Base-by-base conservation (phyloP, 139 green algal species). In the Diplosphaera chodatii region DNA sequence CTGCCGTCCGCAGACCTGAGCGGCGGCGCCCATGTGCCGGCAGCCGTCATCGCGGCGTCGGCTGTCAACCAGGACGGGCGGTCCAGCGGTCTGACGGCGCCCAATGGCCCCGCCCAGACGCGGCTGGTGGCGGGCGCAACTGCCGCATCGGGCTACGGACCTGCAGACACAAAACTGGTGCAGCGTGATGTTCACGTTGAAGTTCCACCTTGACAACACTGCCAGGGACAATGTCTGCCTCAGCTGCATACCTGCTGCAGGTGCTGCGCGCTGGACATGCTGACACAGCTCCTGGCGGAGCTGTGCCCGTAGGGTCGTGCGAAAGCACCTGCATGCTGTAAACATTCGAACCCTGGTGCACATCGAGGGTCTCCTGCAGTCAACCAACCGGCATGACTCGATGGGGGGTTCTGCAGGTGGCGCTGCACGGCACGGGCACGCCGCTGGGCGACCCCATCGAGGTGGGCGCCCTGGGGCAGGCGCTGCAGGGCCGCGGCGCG, bases 31-130 rank as follows among this genome's bases (percentile, higher is more conserved):
- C 16, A 31, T 73, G 64, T 32, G n/a, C 33, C 28, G 64, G 27
- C 82, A 78, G 0, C 64, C 2, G 28, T 91, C 41, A 62, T 95
- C 0, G 68, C 68, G 3, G 89, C 87, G 1, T 86, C 76, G 27
- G 80, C 90, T 0, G 89, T 96, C 27, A 97, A 97, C 77, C 90
- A 96, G 79, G 92, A 97, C 73, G 92, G 92, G 13, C 80, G 91
- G 64, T 93, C 86, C 71, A 91, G 82, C 56, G 83, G 88, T 33
- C 80, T 97, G 22, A 91, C 85, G 4, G 87, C 85, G 22, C 86
- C 86, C 29, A 89, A 87, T 63, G 86, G 86, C 3, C 84, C 82
- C 22, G 70, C 77, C 3, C 86, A 91, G 77, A 75, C 62, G 10
- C 25, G 59, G 15, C 62, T 75, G 13, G 32, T 75, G 33, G 23